Evolutionary conservation across 306 rosid genomes (phyloP).

Genomic region (Psophocarpus tetragonolobus): DNA sequence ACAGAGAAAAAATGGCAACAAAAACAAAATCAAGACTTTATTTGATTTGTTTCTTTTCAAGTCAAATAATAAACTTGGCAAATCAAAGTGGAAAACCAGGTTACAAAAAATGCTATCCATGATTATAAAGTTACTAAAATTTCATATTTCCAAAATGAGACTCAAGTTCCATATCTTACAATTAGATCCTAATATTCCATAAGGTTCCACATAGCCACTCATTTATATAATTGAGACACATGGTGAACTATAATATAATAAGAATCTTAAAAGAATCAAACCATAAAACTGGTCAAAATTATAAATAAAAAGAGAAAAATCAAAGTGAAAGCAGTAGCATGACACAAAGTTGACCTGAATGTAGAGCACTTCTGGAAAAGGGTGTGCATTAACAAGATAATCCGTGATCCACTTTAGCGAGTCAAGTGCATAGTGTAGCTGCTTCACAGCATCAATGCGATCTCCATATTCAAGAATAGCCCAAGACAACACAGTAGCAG

Average conservation of each 20-base stretch:
- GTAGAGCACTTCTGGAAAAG: slow-evolving; percentile 61
- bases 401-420: slow-evolving; percentile 66
- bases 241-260: background rate
- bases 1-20: background rate
- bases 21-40: background rate
- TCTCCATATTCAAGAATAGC: slow-evolving; percentile 75
- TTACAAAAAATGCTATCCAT: background rate
- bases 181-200: background rate
- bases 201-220: no score
- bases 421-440: slow-evolving; percentile 51
- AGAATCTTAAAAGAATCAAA: background rate
- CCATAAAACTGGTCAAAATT: background rate
- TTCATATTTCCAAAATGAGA: background rate
- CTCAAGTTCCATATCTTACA: background rate
- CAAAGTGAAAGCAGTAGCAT: background rate
- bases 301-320: background rate
- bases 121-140: background rate
- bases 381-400: slow-evolving; percentile 69
- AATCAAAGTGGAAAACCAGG: background rate
- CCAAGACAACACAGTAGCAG: slow-evolving; percentile 77
- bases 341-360: slow-evolving; percentile 53
- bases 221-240: no score
- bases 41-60: background rate
- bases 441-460: slow-evolving; percentile 55
- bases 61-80: background rate